Base-by-base conservation (phyloP, 768 basidiomycete genomes). In the Postia placenta region DNA sequence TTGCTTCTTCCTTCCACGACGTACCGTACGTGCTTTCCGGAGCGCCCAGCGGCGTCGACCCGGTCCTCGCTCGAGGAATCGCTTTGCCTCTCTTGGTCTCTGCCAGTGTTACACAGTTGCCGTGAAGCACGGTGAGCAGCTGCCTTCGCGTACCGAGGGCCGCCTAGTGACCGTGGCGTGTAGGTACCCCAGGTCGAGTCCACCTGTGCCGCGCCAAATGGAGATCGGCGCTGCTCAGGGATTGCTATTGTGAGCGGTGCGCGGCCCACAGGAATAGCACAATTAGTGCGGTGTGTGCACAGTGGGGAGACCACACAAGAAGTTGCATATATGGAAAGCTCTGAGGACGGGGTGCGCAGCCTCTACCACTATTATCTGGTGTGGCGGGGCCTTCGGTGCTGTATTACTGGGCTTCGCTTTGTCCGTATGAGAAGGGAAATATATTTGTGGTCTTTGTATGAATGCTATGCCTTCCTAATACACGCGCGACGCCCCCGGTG, bases 1-100 rank as follows among this genome's bases (percentile, higher is more conserved):
- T 52, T 84, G 82, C 63, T 74, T 74, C 65, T 84, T 83, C 62
- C 76, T 79, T 75, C 41, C 81, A 80, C 56, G 82, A 82, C 42
- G 81, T 78, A 64, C n/a, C n/a, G 71, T 72, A 48, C 49, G 67
- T 62, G n/a, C 38, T 38, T 11, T 5, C 22, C 47, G 36, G 40
- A 33, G 30, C 36, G 23, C 41, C n/a, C 40, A 42, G 36, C 22
- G 24, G 50, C 45, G 35, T 35, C 28, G 30, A 17, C 14, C 26
- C 42, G 38, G 48, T 17, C 20, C 7, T 5, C 14, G 19, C 36
- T 11, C 26, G 11, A 17, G 30, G 19, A 45, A 52, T 61, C 9
- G 50, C n/a, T n/a, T n/a, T n/a, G n/a, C n/a, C n/a, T n/a, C n/a
- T n/a, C n/a, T n/a, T n/a, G n/a, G n/a, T n/a, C n/a, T n/a, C n/a